Conservation (phyloP, 495 filamentous ascomycete species). For the Physcia stellaris region DNA sequence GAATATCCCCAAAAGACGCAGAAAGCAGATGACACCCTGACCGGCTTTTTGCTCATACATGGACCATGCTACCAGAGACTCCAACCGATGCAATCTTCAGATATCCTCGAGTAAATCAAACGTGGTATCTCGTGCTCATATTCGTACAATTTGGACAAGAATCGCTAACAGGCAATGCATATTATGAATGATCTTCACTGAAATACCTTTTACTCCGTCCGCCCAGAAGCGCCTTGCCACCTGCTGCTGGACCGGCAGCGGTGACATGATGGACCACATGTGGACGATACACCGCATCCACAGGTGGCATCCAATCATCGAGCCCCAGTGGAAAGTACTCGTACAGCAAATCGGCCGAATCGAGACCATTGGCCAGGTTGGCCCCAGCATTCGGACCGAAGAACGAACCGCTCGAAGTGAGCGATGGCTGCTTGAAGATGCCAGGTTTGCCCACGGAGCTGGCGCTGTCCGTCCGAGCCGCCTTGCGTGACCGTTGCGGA, state of each 20-base stretch:
- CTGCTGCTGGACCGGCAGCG: not conserved
- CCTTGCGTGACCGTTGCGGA: not conserved
- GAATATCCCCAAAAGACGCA: too few relatives aligned
- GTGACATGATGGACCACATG: slow-evolving; percentile 75
- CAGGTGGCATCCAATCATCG: slow-evolving; percentile 86
- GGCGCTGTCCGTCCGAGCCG: slow-evolving; percentile 16
- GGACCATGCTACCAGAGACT: too few relatives aligned
- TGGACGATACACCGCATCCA: slow-evolving; percentile 84
- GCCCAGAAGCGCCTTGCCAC: slow-evolving; percentile 2
- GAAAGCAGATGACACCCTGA: too few relatives aligned
- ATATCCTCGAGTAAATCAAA: too few relatives aligned
- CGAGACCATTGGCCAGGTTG: slow-evolving; percentile 29
- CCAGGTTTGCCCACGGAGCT: too few relatives aligned
- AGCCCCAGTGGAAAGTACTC: slow-evolving; percentile 83
- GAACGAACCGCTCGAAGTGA: slow-evolving; percentile 22
- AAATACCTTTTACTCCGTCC: slow-evolving; percentile 13
- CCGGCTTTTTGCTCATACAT: too few relatives aligned
- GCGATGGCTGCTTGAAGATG: slow-evolving; percentile 22
- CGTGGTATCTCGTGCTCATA: too few relatives aligned
- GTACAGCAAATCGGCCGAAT: slow-evolving; percentile 69
- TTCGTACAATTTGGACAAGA: too few relatives aligned
- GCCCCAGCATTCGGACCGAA: slow-evolving; percentile 17
- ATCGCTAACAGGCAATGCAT: too few relatives aligned
- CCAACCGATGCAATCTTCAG: too few relatives aligned
- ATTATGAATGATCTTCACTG: slow-evolving; percentile 7